Evolutionary conservation across 352 stramenopile species (phyloP), one percentile per base, ranked within the genome.

Genomic region (Paralagenidium karlingii): DNA sequence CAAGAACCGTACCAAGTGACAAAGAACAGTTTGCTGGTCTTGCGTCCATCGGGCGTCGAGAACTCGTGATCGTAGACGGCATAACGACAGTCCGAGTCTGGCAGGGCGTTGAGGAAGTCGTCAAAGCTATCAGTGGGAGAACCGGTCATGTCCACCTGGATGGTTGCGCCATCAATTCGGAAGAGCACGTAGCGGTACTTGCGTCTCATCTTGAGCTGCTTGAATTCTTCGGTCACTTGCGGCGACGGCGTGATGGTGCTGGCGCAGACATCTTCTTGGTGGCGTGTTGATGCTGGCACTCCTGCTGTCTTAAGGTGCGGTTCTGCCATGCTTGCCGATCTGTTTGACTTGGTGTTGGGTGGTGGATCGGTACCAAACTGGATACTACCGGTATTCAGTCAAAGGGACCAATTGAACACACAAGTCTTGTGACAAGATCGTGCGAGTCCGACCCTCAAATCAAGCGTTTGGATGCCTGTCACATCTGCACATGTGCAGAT

Each of bases 61-160:
- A 68, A 86, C 37, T 91, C 80, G 59, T 91, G 77, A 45, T 94
- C 80, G 43, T 90, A 94, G 43, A 91, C 77, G 2, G 70, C 77
- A 45, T 91, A 94, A 47, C 80, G 70, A 38, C 71, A 91, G 43
- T 94, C 80, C 10, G 68, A 71, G 46, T 91, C 73, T 15, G 80
- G 77, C 24, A 94, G 53, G 22, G 70, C 58, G 3, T 31, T 43
- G 19, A 65, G 37, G 30, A 94, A 82, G 40, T 80, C 54, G 0
- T 49, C 40, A 37, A 84, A 81, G 8, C 58, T 62, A 13, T 62
- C 62, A 9, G 45, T 55, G 2, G 70, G 73, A 25, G 68, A 55
- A 6, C 68, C 68, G 16, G 60, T 65, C 20, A 45, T 38, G 43
- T 82, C 80, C 6, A 88, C 67, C 3, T 75, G 47, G 32, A 94